Percentiles rank a stretch among this genome's conserved stretches.
phyloP scores from a whole-genome alignment of 176 grass and related monocot species.

The Thalia dealbata region DNA sequence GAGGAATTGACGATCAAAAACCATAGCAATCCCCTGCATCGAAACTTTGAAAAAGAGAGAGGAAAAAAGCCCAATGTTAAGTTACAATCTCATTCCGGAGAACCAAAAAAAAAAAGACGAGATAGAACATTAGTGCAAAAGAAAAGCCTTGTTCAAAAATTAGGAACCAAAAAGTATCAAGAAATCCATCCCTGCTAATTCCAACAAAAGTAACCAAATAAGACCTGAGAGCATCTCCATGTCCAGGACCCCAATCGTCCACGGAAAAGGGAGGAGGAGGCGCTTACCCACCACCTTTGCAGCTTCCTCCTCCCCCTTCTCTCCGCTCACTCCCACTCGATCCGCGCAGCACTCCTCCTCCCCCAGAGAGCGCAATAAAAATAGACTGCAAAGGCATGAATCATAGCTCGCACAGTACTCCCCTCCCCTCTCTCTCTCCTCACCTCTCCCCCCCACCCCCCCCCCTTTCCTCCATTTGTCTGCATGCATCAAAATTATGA shows the following conservation, averaged over 20 bases:
- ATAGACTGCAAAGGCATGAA: slow-evolving; percentile 17
- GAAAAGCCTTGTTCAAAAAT: background rate
- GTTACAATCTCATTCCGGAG: background rate
- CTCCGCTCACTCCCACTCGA: slow-evolving; percentile 11
- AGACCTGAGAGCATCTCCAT: background rate
- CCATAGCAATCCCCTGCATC: background rate
- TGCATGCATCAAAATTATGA: slow-evolving; percentile 56
- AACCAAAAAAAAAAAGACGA: background rate
- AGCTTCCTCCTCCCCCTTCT: background rate
- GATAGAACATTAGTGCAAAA: background rate
- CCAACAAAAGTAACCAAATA: background rate
- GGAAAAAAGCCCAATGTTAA: background rate
- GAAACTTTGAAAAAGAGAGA: background rate
- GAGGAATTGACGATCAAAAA: background rate
- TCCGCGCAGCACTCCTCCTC: background rate
- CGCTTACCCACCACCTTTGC: background rate
- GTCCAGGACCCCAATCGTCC: background rate
- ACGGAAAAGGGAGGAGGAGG: no score
- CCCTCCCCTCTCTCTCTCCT: slow-evolving; percentile 15
- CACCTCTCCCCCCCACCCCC: background rate
- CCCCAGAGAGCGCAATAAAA: slow-evolving; percentile 31
- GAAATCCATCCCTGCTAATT: background rate
- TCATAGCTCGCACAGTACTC: slow-evolving; percentile 23
- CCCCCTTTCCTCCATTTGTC: slow-evolving; percentile 20
- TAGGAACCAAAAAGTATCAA: background rate